These are phyloP conservation scores for Ascodesmis nigricans DNA, from an alignment of 495 filamentous ascomycete genomes.

Conservation along the genomic window DNA sequence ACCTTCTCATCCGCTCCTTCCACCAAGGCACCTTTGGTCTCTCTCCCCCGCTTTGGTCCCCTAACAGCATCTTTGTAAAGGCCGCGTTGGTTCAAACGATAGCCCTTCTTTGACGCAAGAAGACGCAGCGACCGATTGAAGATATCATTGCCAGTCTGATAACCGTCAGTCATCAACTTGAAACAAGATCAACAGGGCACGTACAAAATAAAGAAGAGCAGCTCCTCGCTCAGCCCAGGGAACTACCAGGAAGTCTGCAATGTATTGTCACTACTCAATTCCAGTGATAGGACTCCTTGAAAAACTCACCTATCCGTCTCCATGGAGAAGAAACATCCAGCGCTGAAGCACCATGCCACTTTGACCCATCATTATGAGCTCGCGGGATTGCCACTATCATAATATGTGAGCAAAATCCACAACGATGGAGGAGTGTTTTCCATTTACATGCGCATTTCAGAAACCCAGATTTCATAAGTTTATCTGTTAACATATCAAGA, in stretches of 20 bases:
- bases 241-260: conserved; percentile 56
- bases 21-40: conserved; percentile 51
- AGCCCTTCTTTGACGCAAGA: conserved; percentile 60
- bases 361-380: conserved; percentile 31
- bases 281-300: not conserved
- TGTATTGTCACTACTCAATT: not conserved
- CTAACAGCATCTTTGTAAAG: conserved; percentile 54
- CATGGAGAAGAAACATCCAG: conserved; percentile 28
- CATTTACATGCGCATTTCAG: conserved; percentile 25
- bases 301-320: conserved; percentile 11
- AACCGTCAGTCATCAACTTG: not conserved
- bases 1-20: conserved; percentile 53
- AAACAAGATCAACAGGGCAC: not conserved
- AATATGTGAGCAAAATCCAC: not conserved
- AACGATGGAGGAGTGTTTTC: not conserved
- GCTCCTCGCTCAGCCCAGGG: conserved; percentile 65
- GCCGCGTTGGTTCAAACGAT: conserved; percentile 70
- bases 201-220: conserved; percentile 63
- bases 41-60: conserved; percentile 33
- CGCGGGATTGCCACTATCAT: conserved; percentile 8
- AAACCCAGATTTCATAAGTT: conserved; percentile 39
- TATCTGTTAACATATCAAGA: conserved; percentile 35
- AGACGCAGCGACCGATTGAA: conserved; percentile 82
- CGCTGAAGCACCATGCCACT: conserved; percentile 76
- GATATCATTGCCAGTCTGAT: conserved; percentile 66